Evolutionary conservation across 805 yeast genomes (phyloP), one percentile per base, ranked within the genome.

Genomic region (Cyberlindnera maclurae): DNA sequence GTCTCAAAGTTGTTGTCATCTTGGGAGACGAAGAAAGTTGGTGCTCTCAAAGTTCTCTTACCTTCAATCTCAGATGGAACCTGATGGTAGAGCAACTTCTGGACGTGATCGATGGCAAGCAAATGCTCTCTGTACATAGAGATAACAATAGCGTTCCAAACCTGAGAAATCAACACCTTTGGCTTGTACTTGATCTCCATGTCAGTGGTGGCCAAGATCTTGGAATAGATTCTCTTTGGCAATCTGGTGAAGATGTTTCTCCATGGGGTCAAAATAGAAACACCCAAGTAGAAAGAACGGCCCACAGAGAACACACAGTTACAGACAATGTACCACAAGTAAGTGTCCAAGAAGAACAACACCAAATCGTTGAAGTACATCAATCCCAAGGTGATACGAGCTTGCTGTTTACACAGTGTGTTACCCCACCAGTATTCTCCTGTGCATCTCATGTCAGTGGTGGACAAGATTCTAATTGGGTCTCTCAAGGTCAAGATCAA

Each of bases 71-170:
- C 97, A 45, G 95, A 82, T 40, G 98, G 97, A 58, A 93, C 97
- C 73, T 93, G 98, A 64, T 93, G 98, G 66, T 93, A 93, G 51
- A 93, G 75, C 64, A 93, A 75, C 70, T 86, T 90, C 70, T 93
- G 98, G 48, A 93, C 98, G 62, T 93, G 98, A 64, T 93, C 98
- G 64, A 94, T 90, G 22, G 98, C 97, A 52, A 93, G 70, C 64
- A 93, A 72, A 65, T 93, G 99, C 69, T 93, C 99, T 73, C 99
- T 87, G 80, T 93, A 94, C 99, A 93, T 93, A 42, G 98, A 90
- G 55, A 93, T 93, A 50, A 93, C 94, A 65, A 93, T 84, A 39
- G 98, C 98, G 62, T 93, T 93, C 99, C 99, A 93, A 54, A 94
- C 90, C 71, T 93, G 98, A 31, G 97, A 88, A 56, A 93, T 90